phyloP scores from a whole-genome alignment of 495 filamentous ascomycete genomes.

The Lepraria neglecta region DNA sequence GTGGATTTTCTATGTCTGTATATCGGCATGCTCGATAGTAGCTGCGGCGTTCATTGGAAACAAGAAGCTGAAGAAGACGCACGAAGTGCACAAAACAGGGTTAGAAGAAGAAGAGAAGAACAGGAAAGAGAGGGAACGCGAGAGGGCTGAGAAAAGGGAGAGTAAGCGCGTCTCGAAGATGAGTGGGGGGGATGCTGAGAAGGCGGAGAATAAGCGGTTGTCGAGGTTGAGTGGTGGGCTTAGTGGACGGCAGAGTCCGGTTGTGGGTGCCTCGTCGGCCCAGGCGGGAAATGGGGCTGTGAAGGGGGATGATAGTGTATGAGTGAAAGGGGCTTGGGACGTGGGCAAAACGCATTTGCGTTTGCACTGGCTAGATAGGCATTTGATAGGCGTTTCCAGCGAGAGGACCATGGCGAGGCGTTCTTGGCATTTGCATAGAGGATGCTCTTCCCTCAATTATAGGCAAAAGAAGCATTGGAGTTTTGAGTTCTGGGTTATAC shows the following conservation, averaged over 20 bases:
- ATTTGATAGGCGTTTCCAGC: no score
- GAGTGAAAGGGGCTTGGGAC: neutral
- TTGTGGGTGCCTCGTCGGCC: neutral
- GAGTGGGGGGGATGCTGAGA: neutral
- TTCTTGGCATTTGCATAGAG: no score
- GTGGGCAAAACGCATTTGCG: no score
- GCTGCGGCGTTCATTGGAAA: conserved; percentile 50
- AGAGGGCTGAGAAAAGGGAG: neutral
- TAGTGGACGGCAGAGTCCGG: neutral
- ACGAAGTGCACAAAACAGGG: conserved; percentile 58
- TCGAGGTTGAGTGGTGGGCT: neutral
- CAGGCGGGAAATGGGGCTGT: neutral
- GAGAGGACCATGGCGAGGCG: no score
- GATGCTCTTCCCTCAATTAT: no score
- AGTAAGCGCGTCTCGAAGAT: neutral
- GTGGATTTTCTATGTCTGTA: conserved; percentile 59
- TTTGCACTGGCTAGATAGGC: no score
- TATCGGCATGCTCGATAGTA: conserved; percentile 49
- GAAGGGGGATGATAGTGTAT: neutral
- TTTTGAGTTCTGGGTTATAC: no score
- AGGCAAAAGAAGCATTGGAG: no score
- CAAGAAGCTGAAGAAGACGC: conserved; percentile 51
- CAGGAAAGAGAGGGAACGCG: conserved; percentile 30
- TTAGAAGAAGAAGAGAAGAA: conserved; percentile 47
- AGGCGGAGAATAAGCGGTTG: neutral